A percentile compares a stretch with the other conserved stretches of the same genome.
phyloP scores from a whole-genome alignment of 1,284 basidiomycete species.

The Ustanciosporium gigantosporum region DNA sequence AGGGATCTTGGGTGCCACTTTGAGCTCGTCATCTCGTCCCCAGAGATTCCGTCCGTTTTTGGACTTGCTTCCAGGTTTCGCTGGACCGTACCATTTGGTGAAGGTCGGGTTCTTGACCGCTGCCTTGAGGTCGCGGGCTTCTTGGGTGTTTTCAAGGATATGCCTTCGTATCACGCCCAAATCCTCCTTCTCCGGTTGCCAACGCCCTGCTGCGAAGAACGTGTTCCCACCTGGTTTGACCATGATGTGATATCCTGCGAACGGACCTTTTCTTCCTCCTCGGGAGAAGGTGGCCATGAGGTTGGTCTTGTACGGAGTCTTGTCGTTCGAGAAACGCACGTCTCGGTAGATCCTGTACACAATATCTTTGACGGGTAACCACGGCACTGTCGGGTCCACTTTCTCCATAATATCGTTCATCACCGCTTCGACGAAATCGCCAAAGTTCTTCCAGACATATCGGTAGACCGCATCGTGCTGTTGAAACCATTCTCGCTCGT shows the following conservation, averaged over 20 bases:
- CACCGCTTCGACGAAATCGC: constrained; percentile 75
- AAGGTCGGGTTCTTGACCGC: constrained; percentile 72
- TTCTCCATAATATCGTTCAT: constrained; percentile 70
- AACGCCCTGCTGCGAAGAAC: constrained; percentile 76
- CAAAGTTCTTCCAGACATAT: constrained; percentile 69
- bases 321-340: constrained; percentile 88
- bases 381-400: constrained; percentile 76
- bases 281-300: constrained; percentile 78
- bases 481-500: constrained; percentile 81
- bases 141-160: constrained; percentile 66
- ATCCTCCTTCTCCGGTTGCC: constrained; percentile 81
- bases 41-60: constrained; percentile 63
- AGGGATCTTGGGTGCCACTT: constrained; percentile 63
- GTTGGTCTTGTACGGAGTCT: constrained; percentile 85
- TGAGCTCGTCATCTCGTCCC: constrained; percentile 70
- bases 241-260: constrained; percentile 66
- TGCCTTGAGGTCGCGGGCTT: constrained; percentile 70
- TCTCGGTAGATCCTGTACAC: constrained; percentile 69
- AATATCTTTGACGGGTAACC: constrained; percentile 80
- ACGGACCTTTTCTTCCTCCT: constrained; percentile 77
- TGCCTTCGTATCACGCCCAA: constrained; percentile 72
- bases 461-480: constrained; percentile 64
- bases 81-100: constrained; percentile 72
- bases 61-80: constrained; percentile 54
- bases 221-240: constrained; percentile 62